phyloP scores from a whole-genome alignment of 768 basidiomycete species.

The Podaxis mareebaensis region DNA sequence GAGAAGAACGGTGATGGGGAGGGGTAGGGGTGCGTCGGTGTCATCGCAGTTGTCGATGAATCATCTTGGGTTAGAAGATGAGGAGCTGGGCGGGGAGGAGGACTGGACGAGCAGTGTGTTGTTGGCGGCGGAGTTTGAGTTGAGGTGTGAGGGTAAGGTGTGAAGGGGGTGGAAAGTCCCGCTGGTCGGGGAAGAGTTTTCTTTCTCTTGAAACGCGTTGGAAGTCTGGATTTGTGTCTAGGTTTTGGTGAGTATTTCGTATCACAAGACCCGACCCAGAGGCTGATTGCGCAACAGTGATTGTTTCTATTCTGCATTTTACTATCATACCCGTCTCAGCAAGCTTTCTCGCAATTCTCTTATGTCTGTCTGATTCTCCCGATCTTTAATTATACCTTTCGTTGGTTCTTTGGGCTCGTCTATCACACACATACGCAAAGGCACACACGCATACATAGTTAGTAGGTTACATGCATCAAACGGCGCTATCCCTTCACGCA shows the following conservation, averaged over 20 bases:
- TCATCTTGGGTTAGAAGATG: slow-evolving; percentile 48
- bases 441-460: slow-evolving; percentile 4
- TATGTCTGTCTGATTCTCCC: not conserved
- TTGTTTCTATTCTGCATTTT: slow-evolving; percentile 1
- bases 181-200: not conserved
- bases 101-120: slow-evolving; percentile 79
- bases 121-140: slow-evolving; percentile 54
- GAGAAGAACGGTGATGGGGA: slow-evolving; percentile 16
- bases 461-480: slow-evolving; percentile 3
- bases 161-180: not conserved
- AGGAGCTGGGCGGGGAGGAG: slow-evolving; percentile 46
- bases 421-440: slow-evolving; percentile 2
- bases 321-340: slow-evolving; percentile 4
- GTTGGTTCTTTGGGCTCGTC: not conserved
- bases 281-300: not conserved
- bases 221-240: not conserved
- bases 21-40: slow-evolving; percentile 26
- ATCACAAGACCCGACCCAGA: not conserved
- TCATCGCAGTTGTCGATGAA: slow-evolving; percentile 40
- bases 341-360: not conserved
- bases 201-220: not conserved
- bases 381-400: slow-evolving; percentile 3
- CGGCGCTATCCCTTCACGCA: not conserved
- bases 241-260: not conserved
- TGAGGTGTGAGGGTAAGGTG: not conserved